These are phyloP conservation scores for Alternaria solani DNA, from an alignment of 2,329 filamentous ascomycete genomes.

Conservation along the genomic window DNA sequence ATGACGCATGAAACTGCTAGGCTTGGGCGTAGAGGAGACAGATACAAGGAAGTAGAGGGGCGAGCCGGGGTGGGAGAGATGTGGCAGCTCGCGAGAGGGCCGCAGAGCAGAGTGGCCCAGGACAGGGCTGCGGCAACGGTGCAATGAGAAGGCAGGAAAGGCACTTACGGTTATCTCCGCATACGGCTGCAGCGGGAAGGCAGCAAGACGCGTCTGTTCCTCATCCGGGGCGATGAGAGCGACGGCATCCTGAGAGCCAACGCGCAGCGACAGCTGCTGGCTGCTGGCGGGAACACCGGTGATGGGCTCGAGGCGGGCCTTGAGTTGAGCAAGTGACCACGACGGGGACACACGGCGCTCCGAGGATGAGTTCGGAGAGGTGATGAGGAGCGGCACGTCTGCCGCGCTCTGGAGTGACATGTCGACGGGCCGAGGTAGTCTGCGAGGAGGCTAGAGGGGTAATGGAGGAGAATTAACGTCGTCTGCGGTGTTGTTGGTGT, in stretches of 20 bases:
- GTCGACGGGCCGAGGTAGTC: conserved; percentile 5
- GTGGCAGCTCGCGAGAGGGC: conserved; percentile 44
- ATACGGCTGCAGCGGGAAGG: conserved; percentile 74
- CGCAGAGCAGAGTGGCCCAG: conserved; percentile 12
- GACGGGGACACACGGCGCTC: conserved; percentile 92
- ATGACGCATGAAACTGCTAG: conserved; percentile 15
- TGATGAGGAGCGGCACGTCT: conserved; percentile 78
- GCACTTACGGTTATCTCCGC: conserved; percentile 80
- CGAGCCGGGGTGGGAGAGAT: conserved; percentile 29
- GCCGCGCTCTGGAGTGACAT: conserved; percentile 61
- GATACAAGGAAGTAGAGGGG: conserved; percentile 18
- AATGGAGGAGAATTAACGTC: conserved; percentile 4
- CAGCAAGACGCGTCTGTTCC: conserved; percentile 70
- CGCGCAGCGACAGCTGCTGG: conserved; percentile 78
- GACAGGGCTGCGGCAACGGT: conserved; percentile 26
- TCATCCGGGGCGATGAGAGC: conserved; percentile 76
- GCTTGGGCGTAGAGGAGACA: conserved; percentile 8
- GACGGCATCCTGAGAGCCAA: conserved; percentile 68
- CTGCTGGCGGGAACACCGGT: conserved; percentile 86
- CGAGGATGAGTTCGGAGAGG: conserved; percentile 78
- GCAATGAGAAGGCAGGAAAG: conserved; percentile 24
- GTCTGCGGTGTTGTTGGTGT: conserved; percentile 5
- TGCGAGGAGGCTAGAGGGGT: conserved; percentile 10
- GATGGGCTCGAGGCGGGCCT: conserved; percentile 87
- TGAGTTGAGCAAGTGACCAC: conserved; percentile 87